Evolutionary conservation across 139 green algal genomes (phyloP).

Genomic region (Chlorella sorokiniana): DNA sequence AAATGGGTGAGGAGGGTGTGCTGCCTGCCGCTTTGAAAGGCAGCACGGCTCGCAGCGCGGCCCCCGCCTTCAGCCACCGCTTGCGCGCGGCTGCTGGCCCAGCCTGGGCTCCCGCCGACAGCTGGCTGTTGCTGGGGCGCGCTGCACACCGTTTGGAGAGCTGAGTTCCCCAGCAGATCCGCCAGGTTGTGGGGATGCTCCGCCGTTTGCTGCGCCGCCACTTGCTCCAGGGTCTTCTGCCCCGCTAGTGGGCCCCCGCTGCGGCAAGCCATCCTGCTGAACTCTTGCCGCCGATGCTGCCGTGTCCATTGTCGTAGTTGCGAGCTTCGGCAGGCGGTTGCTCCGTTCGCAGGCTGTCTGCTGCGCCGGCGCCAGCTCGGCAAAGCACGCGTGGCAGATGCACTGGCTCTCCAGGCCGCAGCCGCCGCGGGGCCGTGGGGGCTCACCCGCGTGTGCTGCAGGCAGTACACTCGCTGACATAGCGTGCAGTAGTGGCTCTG

Average conservation of each 20-base stretch:
- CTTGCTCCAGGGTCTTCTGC: no score
- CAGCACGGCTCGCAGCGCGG: neutral
- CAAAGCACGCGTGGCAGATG: constrained; percentile 29
- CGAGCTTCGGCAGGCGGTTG: constrained; percentile 1
- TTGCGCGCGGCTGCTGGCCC: neutral
- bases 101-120: neutral
- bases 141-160: no score
- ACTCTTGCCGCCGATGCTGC: neutral
- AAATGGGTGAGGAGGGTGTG: neutral
- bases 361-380: constrained; percentile 18
- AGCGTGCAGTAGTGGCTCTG: constrained; percentile 31
- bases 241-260: no score
- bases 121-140: neutral
- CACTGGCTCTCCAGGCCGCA: constrained; percentile 30
- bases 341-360: constrained; percentile 12
- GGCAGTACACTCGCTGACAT: constrained; percentile 23
- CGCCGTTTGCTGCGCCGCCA: no score
- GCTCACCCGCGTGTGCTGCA: constrained; percentile 21
- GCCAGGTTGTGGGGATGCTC: no score
- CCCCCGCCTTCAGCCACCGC: constrained; percentile 16
- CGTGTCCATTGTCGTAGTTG: neutral
- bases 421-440: constrained; percentile 7
- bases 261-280: neutral
- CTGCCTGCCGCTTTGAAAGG: constrained; percentile 3
- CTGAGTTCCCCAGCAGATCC: neutral